These are phyloP conservation scores for Monotropa hypopitys DNA, from an alignment of 179 eudicot genomes.

Conservation along the genomic window DNA sequence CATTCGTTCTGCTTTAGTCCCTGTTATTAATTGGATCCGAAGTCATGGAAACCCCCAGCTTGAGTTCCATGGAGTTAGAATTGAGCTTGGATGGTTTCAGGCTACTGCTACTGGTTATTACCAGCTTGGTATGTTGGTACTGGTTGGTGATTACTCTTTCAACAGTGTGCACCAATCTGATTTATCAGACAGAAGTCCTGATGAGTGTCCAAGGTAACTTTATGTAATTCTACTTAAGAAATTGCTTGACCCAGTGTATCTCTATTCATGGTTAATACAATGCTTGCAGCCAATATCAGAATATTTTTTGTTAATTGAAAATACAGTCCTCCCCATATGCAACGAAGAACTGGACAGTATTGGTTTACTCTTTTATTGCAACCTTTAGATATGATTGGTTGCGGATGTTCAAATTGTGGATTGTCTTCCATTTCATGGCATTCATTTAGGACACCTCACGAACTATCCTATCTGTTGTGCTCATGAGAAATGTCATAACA, in stretches of 20 bases:
- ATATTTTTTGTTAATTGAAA: not conserved
- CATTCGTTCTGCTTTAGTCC: slow-evolving; percentile 53
- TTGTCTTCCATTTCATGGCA: not conserved
- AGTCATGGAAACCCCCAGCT: slow-evolving; percentile 78
- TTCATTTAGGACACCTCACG: not conserved
- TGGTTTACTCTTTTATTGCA: not conserved
- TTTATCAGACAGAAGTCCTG: slow-evolving; percentile 14
- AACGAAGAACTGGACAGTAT: not conserved
- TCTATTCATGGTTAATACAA: not conserved
- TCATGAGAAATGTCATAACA: not conserved
- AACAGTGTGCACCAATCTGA: slow-evolving; percentile 28
- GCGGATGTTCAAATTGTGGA: not conserved
- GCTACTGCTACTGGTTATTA: slow-evolving; percentile 72
- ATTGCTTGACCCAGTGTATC: not conserved
- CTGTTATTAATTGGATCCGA: slow-evolving; percentile 50
- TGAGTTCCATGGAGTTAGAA: slow-evolving; percentile 67
- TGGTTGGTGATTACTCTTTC: slow-evolving; percentile 39
- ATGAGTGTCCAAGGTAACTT: slow-evolving; percentile 34
- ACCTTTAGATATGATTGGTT: not conserved
- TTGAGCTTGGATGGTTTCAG: slow-evolving; percentile 84
- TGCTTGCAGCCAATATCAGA: not conserved
- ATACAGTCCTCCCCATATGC: not conserved
- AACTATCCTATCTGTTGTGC: not conserved
- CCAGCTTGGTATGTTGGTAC: slow-evolving; percentile 68
- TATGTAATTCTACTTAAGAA: not conserved